Evolutionary conservation across 2,329 filamentous ascomycete genomes (phyloP).

Genomic region (Dendrostoma leiphaemia): DNA sequence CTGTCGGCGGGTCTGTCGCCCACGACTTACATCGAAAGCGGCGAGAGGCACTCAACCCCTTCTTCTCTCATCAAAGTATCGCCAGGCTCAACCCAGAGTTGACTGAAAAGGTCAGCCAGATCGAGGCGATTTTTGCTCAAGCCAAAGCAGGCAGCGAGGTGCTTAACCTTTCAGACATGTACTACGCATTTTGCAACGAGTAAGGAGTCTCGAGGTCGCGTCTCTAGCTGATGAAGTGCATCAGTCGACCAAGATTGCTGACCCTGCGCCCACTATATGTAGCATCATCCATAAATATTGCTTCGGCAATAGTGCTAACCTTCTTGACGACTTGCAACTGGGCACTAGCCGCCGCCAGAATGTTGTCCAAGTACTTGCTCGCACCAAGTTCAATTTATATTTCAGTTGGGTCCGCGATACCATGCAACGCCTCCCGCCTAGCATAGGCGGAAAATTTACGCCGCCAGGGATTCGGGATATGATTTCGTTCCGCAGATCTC

Average conservation of each 20-base stretch:
- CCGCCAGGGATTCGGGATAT: constrained; percentile 13
- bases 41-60: constrained; percentile 28
- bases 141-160: constrained; percentile 6
- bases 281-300: constrained; percentile 29
- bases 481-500: constrained; percentile 21
- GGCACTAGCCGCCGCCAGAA: constrained; percentile 27
- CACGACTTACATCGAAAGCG: constrained; percentile 26
- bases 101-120: constrained; percentile 22
- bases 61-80: constrained; percentile 30
- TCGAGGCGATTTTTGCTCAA: constrained; percentile 15
- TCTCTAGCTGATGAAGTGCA: background rate
- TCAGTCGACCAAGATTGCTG: background rate
- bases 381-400: constrained; percentile 31
- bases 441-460: background rate
- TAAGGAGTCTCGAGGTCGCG: constrained; percentile 19
- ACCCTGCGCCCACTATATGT: background rate
- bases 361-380: constrained; percentile 25
- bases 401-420: constrained; percentile 28
- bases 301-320: constrained; percentile 26
- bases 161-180: constrained; percentile 28
- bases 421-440: constrained; percentile 23
- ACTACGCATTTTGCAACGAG: constrained; percentile 30
- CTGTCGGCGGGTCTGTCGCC: constrained; percentile 15
- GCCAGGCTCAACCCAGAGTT: constrained; percentile 26
- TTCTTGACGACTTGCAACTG: constrained; percentile 23